Evolutionary conservation across 2,329 filamentous ascomycete genomes (phyloP), one percentile per base, ranked within the genome.

Genomic region (Piedraia hortae): DNA sequence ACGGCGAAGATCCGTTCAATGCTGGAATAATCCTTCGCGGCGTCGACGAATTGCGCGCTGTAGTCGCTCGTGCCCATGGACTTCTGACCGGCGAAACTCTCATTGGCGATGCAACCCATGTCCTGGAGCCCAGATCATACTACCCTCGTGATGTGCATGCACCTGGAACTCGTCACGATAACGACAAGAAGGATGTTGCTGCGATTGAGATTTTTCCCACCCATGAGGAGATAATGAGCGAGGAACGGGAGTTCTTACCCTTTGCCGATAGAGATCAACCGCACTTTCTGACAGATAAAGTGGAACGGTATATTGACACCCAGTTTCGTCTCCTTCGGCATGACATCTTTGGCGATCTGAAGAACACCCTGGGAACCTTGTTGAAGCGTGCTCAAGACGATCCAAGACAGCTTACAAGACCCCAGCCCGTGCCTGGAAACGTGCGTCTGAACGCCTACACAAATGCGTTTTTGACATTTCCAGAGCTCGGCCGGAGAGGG

Each of bases 271-370:
- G 47, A 2, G 33, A 37, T 0, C 37, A 40, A 5, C 46, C 45
- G 25, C 48, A 57, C 29, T 34, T 47, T 9, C n/a, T n/a, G n/a
- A n/a, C n/a, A n/a, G 30, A 36, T 3, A 51, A 54, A 1, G 45
- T 54, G 6, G 38, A 35, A 4, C 54, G 57, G 2, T 45, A 57
- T 1, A 34, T 64, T 29, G 70, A 73, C 33, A 72, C 69, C 34
- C 63, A 74, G 22, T 80, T 71, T 30, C 63, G 71, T 0, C 51
- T 77, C 1, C 46, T 74, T 0, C 48, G 71, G 3, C 68, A 78
- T 31, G 70, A 77, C 28, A 58, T 51, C 0, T 42, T 62, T 2
- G 55, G 55, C 0, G 51, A 59, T 26, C 40, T 64, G 4, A 45
- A 54, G 35, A 50, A 3, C 28, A 29, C 2, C 36, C 50, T 10